Conservation (phyloP, 768 basidiomycete genomes). For the Kwoniella europaea region DNA sequence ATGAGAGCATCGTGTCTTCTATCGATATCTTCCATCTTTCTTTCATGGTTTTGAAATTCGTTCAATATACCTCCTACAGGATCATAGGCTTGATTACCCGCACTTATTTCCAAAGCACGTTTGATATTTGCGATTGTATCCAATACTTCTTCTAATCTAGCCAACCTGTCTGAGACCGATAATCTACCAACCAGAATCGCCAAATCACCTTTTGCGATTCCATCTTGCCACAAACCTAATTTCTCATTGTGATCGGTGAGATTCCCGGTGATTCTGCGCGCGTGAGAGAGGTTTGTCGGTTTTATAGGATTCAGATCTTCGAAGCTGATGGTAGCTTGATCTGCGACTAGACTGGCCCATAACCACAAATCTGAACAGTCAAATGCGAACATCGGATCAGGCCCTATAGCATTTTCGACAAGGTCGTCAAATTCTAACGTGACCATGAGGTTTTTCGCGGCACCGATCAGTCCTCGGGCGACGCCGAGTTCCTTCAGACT, state of each 20-base stretch:
- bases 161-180: slow-evolving; percentile 36
- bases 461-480: slow-evolving; percentile 34
- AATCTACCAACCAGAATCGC: slow-evolving; percentile 36
- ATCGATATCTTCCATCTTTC: slow-evolving; percentile 35
- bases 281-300: slow-evolving; percentile 26
- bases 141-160: slow-evolving; percentile 35
- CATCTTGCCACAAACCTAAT: slow-evolving; percentile 28
- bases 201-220: slow-evolving; percentile 9
- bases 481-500: slow-evolving; percentile 33
- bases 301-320: slow-evolving; percentile 31
- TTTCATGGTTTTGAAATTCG: slow-evolving; percentile 32
- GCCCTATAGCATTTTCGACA: slow-evolving; percentile 16
- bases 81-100: slow-evolving; percentile 30
- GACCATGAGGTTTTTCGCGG: slow-evolving; percentile 6
- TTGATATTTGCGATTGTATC: slow-evolving; percentile 30
- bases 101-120: slow-evolving; percentile 30
- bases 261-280: slow-evolving; percentile 18
- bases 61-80: slow-evolving; percentile 28
- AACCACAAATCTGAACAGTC: slow-evolving; percentile 33
- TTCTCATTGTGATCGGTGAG: slow-evolving; percentile 29
- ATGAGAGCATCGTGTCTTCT: slow-evolving; percentile 34
- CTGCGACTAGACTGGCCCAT: slow-evolving; percentile 21
- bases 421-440: slow-evolving; percentile 22
- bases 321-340: slow-evolving; percentile 30
- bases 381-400: slow-evolving; percentile 14